Conservation (phyloP, 2,329 filamentous ascomycete genomes). For the Aureobasidium sp. region DNA sequence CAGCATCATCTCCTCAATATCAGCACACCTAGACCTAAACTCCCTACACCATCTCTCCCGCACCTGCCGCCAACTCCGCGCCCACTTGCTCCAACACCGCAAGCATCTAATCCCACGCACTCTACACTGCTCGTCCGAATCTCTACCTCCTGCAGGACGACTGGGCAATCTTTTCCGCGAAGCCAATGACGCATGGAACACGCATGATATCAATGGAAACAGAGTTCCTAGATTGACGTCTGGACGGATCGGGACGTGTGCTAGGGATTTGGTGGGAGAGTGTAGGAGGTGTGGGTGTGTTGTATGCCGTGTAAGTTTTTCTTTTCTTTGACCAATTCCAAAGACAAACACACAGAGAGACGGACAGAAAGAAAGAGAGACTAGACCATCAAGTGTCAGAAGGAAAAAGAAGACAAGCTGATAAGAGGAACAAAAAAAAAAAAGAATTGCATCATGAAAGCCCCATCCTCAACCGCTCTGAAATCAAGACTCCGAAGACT, state of each 20-base stretch:
- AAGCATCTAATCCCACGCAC: slow-evolving; percentile 65
- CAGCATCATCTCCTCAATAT: slow-evolving; percentile 72
- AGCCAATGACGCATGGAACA: slow-evolving; percentile 23
- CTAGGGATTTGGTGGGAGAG: slow-evolving; percentile 76
- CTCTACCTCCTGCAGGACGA: slow-evolving; percentile 43
- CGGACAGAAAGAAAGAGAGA: not conserved
- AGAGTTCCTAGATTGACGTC: slow-evolving; percentile 41
- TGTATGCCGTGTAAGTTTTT: slow-evolving; percentile 65
- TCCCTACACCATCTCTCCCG: slow-evolving; percentile 75
- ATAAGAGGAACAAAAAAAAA: slow-evolving; percentile 32
- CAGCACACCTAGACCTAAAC: slow-evolving; percentile 75
- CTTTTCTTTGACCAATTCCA: too few relatives aligned
- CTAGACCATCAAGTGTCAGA: too few relatives aligned
- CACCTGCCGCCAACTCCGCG: slow-evolving; percentile 73
- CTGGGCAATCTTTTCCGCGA: slow-evolving; percentile 35
- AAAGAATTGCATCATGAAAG: slow-evolving; percentile 86
- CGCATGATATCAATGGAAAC: slow-evolving; percentile 23
- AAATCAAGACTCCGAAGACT: slow-evolving; percentile 73
- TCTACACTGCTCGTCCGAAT: slow-evolving; percentile 71
- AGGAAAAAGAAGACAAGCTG: not conserved
- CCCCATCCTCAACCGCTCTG: slow-evolving; percentile 60
- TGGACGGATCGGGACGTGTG: slow-evolving; percentile 71
- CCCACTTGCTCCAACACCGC: slow-evolving; percentile 71
- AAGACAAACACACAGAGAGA: too few relatives aligned
- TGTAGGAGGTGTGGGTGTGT: slow-evolving; percentile 71